Evolutionary conservation across 139 green algal genomes (phyloP).

Genomic region (Yamagishiella unicocca): DNA sequence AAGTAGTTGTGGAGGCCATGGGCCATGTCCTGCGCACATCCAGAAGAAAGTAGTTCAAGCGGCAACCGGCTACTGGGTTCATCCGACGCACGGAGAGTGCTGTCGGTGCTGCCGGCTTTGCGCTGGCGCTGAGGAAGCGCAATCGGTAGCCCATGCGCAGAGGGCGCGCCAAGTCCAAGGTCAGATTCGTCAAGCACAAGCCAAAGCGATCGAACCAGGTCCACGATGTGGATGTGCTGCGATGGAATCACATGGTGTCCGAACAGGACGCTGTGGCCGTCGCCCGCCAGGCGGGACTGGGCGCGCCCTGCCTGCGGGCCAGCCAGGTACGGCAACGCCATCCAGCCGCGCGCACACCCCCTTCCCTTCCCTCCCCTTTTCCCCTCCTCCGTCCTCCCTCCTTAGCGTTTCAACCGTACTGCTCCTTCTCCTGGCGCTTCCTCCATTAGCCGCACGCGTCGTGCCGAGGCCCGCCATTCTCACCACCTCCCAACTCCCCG

Average conservation of each 20-base stretch:
- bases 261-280: background rate
- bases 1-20: no score
- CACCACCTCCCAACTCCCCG: background rate
- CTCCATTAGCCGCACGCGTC: no score
- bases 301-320: background rate
- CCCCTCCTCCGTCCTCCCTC: no score
- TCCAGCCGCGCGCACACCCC: background rate
- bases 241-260: background rate
- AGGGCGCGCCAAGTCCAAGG: background rate
- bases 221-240: conserved; percentile 20
- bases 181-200: conserved; percentile 1
- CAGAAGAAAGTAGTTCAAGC: no score
- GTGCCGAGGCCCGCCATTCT: background rate
- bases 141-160: background rate
- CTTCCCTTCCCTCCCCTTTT: background rate
- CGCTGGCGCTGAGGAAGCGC: no score
- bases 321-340: background rate
- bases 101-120: no score
- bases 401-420: background rate
- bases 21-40: no score
- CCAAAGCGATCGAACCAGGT: background rate
- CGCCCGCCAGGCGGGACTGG: background rate
- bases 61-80: no score
- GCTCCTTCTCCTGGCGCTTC: background rate
- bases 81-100: no score